Evolutionary conservation across 2,329 filamentous ascomycete species (phyloP).

Genomic region (Scedosporium dehoogii): DNA sequence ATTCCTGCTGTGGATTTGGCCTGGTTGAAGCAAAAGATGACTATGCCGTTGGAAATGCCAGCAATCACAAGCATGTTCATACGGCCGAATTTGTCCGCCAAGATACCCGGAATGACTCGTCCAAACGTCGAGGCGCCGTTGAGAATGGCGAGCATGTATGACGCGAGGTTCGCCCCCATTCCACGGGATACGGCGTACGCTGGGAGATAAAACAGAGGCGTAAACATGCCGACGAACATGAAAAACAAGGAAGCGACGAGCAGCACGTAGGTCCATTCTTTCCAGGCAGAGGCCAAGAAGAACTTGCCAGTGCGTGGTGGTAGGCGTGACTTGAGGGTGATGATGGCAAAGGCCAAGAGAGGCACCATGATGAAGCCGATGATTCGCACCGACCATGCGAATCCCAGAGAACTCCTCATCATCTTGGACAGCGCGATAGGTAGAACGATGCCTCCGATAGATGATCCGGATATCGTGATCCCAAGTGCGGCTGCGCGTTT

Average conservation of each 20-base stretch:
- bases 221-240: constrained; percentile 44
- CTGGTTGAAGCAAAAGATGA: constrained; percentile 34
- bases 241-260: constrained; percentile 38
- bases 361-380: constrained; percentile 35
- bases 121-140: constrained; percentile 42
- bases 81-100: constrained; percentile 33
- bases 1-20: constrained; percentile 43
- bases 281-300: constrained; percentile 25
- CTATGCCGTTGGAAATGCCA: constrained; percentile 34
- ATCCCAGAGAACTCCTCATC: constrained; percentile 37
- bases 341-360: constrained; percentile 22
- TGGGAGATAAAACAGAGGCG: constrained; percentile 43
- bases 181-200: constrained; percentile 36
- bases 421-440: constrained; percentile 49
- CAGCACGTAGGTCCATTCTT: constrained; percentile 33
- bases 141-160: constrained; percentile 46
- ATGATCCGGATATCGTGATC: constrained; percentile 41
- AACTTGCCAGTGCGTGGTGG: constrained; percentile 36
- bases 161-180: constrained; percentile 28
- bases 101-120: constrained; percentile 40
- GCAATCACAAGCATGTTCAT: constrained; percentile 42
- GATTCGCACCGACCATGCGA: constrained; percentile 37
- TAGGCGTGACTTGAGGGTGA: constrained; percentile 28
- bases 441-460: constrained; percentile 46
- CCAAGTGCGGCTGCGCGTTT: constrained; percentile 43